Percentiles rank a stretch among this genome's conserved stretches.
These are phyloP conservation scores for Cercospora sojina DNA, from an alignment of 2,329 filamentous ascomycete genomes.

Conservation along the genomic window DNA sequence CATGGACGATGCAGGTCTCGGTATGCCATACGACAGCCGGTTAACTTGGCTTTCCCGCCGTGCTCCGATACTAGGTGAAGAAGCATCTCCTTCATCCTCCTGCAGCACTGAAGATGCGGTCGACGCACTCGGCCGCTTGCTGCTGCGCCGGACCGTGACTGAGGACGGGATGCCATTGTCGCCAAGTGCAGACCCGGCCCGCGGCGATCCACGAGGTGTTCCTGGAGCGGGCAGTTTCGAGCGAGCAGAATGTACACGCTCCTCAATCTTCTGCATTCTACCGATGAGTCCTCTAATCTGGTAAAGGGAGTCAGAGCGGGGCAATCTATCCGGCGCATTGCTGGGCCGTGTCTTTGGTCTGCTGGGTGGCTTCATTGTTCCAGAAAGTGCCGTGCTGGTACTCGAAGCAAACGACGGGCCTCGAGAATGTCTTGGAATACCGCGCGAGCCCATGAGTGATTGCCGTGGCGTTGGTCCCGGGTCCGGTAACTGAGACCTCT, in stretches of 20 bases:
- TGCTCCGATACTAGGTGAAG: slow-evolving; percentile 18
- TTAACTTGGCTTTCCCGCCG: slow-evolving; percentile 40
- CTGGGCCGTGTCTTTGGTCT: slow-evolving; percentile 45
- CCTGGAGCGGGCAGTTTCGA: slow-evolving; percentile 85
- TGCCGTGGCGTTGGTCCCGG: slow-evolving; percentile 55
- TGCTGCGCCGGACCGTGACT: slow-evolving; percentile 65
- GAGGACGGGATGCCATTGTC: slow-evolving; percentile 52
- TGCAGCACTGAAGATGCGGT: slow-evolving; percentile 42
- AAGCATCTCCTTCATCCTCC: slow-evolving; percentile 22
- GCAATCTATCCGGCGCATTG: slow-evolving; percentile 41
- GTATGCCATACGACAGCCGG: slow-evolving; percentile 53
- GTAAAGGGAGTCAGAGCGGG: slow-evolving; percentile 71
- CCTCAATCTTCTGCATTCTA: slow-evolving; percentile 95
- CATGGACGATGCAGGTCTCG: slow-evolving; percentile 33
- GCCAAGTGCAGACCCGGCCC: slow-evolving; percentile 40
- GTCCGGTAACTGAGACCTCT: slow-evolving; percentile 52
- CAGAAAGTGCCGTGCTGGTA: slow-evolving; percentile 29
- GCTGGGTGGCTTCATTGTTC: slow-evolving; percentile 43
- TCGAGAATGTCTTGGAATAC: slow-evolving; percentile 53
- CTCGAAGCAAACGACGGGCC: slow-evolving; percentile 54
- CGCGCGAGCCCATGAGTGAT: slow-evolving; percentile 41
- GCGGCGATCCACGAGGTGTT: slow-evolving; percentile 77
- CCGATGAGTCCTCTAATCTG: slow-evolving; percentile 93
- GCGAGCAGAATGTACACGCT: slow-evolving; percentile 83
- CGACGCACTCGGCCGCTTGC: slow-evolving; percentile 58